phyloP scores from a whole-genome alignment of 1,284 basidiomycete genomes.

The Tilletia caries region DNA sequence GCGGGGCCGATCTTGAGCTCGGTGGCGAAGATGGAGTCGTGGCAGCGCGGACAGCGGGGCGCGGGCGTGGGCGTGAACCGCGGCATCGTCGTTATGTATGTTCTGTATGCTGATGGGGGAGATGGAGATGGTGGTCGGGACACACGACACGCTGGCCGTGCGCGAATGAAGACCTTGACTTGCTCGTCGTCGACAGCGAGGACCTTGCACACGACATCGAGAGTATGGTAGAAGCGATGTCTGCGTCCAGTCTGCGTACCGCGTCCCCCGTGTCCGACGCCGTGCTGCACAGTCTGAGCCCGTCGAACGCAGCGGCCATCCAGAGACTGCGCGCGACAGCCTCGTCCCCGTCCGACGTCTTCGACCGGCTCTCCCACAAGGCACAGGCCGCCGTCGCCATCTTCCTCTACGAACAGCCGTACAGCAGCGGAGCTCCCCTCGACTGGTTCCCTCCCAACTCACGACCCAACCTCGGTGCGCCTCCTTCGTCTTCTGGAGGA shows the following conservation, averaged over 20 bases:
- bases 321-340: slow-evolving; percentile 20
- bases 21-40: slow-evolving; percentile 47
- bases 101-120: not conserved
- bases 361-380: slow-evolving; percentile 23
- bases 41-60: slow-evolving; percentile 50
- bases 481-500: not conserved
- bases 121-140: not conserved
- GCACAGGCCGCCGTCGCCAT: slow-evolving; percentile 34
- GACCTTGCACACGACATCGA: not conserved
- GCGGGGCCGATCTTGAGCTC: slow-evolving; percentile 52
- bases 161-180: too few species aligned
- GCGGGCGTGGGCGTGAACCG: slow-evolving; percentile 36
- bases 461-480: not conserved
- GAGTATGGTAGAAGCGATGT: too few species aligned
- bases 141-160: too few species aligned
- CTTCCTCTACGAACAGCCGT: slow-evolving; percentile 24
- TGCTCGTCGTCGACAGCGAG: not conserved
- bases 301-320: slow-evolving; percentile 22
- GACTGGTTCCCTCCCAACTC: slow-evolving; percentile 9
- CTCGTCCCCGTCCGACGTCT: slow-evolving; percentile 11
- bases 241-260: too few species aligned
- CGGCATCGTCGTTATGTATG: slow-evolving; percentile 15
- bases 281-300: slow-evolving; percentile 2
- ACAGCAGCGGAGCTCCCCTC: slow-evolving; percentile 2
- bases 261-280: not conserved